Base-by-base conservation (phyloP, 148 eudicot genomes). In the Gaultheria prostrata region DNA sequence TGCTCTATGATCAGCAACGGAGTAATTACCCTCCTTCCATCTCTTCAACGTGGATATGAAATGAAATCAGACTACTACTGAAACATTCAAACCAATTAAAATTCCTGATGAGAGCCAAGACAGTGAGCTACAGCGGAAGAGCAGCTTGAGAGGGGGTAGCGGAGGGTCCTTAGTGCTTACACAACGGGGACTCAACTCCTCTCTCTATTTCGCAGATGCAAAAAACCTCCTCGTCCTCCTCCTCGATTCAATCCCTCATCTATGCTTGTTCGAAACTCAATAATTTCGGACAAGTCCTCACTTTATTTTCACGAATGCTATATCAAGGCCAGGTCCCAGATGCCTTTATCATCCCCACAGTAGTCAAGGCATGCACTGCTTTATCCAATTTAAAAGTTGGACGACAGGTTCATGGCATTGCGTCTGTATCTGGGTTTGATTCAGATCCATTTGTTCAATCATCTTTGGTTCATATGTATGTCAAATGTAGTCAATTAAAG, bases 391-490 rank as follows among this genome's bases (percentile, higher is more conserved):
- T 86, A 18, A 82, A 61, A 77, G 32, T 81, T 26, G 98, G 98
- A 5, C 80, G 84, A 72, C 92, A 88, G 78, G 84, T 94, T 81
- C 98, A 94, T 89, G 91, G 93, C 46, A 77, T 92, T 83, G 89
- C 85, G 24, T 61, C 82, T 6, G 85, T 90, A 6, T 84, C 85
- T 84, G 98, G 98, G 88, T 49, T 82, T 50, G 48, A 54, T 2
- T 84, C 43, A 59, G 94, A 94, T 86, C 82, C 80, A 8, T 92
- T 89, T 87, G 95, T 95, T 63, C 87, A 86, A 28, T 93, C 98
- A 1, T 94, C 98, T 1, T 86, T 96, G 83, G 84, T 93, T 78
- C 93, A 95, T 85, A 89, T 95, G 91, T 93, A 94, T 84, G 90
- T 92, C 4, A 96, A 89, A 84, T 89, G 91, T 84, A 82, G 84